These are phyloP conservation scores for Dictyostelium firmibasis DNA, from an alignment of 78 protist species.

Conservation along the genomic window DNA sequence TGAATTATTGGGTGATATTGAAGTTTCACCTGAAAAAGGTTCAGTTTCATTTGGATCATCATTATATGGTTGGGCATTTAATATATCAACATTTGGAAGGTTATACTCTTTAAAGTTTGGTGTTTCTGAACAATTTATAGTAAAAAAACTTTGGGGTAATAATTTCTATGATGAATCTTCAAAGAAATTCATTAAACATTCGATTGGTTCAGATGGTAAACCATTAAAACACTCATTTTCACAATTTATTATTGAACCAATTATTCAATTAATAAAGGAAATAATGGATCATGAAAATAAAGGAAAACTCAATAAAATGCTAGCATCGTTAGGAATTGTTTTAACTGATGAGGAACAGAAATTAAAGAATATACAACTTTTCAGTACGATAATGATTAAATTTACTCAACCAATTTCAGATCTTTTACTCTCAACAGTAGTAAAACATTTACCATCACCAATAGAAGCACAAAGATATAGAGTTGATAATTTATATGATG, in stretches of 20 bases:
- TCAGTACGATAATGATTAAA: conserved; percentile 49
- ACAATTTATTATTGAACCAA: conserved; percentile 82
- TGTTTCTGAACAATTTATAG: neutral
- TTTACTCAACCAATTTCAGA: conserved; percentile 72
- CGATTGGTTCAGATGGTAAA: neutral
- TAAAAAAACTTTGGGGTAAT: conserved; percentile 85
- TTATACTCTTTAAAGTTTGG: conserved; percentile 79
- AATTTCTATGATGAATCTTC: conserved; percentile 70
- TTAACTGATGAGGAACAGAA: conserved; percentile 45
- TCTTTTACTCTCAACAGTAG: conserved; percentile 63
- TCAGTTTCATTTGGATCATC: conserved; percentile 86
- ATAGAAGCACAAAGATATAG: conserved; percentile 96
- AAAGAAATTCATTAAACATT: conserved; percentile 60
- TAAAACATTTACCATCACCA: conserved; percentile 89
- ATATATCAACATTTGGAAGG: conserved; percentile 66
- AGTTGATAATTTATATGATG: conserved; percentile 93
- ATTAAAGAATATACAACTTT: conserved; percentile 5
- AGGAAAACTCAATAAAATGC: neutral
- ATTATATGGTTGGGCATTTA: conserved; percentile 89
- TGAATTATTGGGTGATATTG: conserved; percentile 94
- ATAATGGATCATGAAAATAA: conserved; percentile 1
- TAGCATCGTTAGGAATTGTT: neutral
- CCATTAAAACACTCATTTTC: conserved; percentile 70
- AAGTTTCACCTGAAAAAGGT: conserved; percentile 87
- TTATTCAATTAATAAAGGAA: conserved; percentile 10